Evolutionary conservation across 306 rosid genomes (phyloP).

Genomic region (Pterocarpus santalinus): DNA sequence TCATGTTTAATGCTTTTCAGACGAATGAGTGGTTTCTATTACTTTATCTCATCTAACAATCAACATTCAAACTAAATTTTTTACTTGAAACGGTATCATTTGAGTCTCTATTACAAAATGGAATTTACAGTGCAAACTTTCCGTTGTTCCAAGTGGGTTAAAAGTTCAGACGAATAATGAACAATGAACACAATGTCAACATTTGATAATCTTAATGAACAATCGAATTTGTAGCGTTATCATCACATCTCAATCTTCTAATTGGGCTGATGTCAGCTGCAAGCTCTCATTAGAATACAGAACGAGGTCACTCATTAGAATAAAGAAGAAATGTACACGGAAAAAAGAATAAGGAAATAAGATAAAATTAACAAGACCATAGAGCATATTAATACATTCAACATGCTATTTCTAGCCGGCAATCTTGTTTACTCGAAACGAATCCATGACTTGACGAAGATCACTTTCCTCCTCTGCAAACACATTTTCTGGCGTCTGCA

Average conservation of each 20-base stretch:
- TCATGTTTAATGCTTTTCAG: conserved; percentile 16
- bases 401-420: conserved; percentile 41
- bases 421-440: conserved; percentile 88
- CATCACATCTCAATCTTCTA: conserved; percentile 1
- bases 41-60: background rate
- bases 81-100: background rate
- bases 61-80: background rate
- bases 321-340: background rate
- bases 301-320: background rate
- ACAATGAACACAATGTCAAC: background rate
- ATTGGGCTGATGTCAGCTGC: too few species aligned
- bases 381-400: background rate
- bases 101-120: conserved; percentile 1
- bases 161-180: conserved; percentile 2
- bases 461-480: conserved; percentile 80
- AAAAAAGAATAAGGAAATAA: background rate
- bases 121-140: background rate
- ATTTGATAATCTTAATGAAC: background rate
- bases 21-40: background rate
- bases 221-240: background rate
- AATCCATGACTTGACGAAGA: conserved; percentile 84
- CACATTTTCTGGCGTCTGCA: conserved; percentile 88
- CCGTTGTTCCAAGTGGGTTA: background rate
- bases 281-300: background rate
- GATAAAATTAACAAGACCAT: conserved; percentile 7